phyloP scores from a whole-genome alignment of 148 eudicot genomes.

The Persicaria tinctoria region DNA sequence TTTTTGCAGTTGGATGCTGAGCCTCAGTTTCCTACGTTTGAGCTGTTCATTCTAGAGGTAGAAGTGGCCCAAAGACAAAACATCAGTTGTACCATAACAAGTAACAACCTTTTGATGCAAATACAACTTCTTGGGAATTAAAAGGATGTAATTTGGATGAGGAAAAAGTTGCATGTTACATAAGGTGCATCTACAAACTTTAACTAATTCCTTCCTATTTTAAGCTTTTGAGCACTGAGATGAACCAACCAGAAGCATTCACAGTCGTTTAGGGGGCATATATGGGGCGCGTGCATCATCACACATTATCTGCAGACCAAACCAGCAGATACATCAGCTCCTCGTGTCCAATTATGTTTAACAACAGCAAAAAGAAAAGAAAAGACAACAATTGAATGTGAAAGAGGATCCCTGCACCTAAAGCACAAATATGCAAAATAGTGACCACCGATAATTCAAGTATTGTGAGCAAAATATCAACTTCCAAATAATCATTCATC shows the following conservation, averaged over 20 bases:
- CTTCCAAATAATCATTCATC: neutral
- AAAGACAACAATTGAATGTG: neutral
- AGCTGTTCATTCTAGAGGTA: neutral
- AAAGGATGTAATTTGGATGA: neutral
- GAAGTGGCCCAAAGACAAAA: neutral
- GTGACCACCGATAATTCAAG: neutral
- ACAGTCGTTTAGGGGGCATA: conserved; percentile 8
- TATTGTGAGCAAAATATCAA: neutral
- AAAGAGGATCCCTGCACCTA: neutral
- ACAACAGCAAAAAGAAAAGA: neutral
- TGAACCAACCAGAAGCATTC: neutral
- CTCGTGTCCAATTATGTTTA: neutral
- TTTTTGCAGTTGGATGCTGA: neutral
- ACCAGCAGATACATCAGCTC: neutral
- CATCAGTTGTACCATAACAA: neutral
- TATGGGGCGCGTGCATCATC: conserved; percentile 1
- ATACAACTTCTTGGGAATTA: neutral
- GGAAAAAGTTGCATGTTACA: neutral
- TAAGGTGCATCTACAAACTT: neutral
- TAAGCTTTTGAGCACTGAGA: neutral
- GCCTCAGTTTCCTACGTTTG: neutral
- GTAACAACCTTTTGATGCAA: neutral
- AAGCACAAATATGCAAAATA: neutral
- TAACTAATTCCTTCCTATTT: neutral
- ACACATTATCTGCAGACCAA: conserved; percentile 1